A percentile compares a stretch with the other conserved stretches of the same genome.
Conservation (phyloP, 2,329 filamentous ascomycete genomes). For the Phialophora chinensis region DNA sequence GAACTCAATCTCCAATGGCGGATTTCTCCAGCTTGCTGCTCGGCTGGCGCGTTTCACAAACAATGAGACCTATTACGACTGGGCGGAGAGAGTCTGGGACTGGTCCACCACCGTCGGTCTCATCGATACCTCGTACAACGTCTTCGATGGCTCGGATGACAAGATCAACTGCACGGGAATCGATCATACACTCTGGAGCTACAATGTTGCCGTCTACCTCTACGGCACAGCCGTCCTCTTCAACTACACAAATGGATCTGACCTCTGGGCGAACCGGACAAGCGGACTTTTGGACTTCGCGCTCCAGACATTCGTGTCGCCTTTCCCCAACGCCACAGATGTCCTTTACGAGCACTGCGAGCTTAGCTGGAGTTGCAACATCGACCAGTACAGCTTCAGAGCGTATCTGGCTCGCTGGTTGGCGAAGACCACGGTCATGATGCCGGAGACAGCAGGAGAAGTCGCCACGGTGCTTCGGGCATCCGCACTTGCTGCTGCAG, state of each 20-base stretch:
- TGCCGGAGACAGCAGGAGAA: constrained; percentile 58
- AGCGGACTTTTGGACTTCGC: constrained; percentile 46
- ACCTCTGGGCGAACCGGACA: not conserved
- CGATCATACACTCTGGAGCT: constrained; percentile 68
- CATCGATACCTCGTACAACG: constrained; percentile 65
- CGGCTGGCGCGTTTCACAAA: constrained; percentile 79
- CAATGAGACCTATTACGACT: constrained; percentile 76
- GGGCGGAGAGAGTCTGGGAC: constrained; percentile 68
- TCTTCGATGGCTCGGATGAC: constrained; percentile 69
- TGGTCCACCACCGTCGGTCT: constrained; percentile 62
- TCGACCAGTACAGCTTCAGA: constrained; percentile 70
- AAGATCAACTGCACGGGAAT: constrained; percentile 63
- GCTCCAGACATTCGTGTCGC: constrained; percentile 54
- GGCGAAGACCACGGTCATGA: constrained; percentile 62
- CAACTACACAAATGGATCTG: constrained; percentile 63
- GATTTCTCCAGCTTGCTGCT: constrained; percentile 63
- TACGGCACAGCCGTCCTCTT: constrained; percentile 45
- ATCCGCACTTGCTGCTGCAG: not conserved
- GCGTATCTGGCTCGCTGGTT: constrained; percentile 67
- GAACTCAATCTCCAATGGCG: constrained; percentile 63
- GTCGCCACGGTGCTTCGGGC: constrained; percentile 56
- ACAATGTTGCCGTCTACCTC: constrained; percentile 66
- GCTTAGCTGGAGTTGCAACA: constrained; percentile 58
- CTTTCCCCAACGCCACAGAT: constrained; percentile 49
- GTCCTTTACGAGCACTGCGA: constrained; percentile 69